Evolutionary conservation across 2,329 filamentous ascomycete genomes (phyloP), one percentile per base, ranked within the genome.

Genomic region (Cytospora paraplurivora): DNA sequence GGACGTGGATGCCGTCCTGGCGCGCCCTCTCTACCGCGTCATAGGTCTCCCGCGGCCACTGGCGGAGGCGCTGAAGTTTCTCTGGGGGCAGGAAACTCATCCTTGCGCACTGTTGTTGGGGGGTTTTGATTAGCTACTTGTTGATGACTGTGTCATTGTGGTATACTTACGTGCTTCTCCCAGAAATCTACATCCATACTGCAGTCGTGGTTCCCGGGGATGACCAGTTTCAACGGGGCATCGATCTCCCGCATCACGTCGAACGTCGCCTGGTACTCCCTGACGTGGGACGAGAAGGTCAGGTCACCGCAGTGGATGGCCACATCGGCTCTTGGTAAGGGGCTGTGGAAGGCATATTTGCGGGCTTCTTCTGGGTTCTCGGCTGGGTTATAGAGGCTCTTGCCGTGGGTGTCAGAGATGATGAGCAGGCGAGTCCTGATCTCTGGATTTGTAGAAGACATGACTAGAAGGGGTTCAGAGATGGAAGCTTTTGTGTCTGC

Each of bases 41-140:
- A 63, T 67, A 58, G 1, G 63, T 76, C 56, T 77, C 76, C 62
- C 78, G 74, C 53, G 79, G 77, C 57, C 78, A 79, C 32, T 51
- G 63, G 47, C 33, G 53, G 35, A 37, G 38, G 34, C 52, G 51
- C 3, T 47, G 33, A 35, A 50, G 44, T 27, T 13, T 32, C 7
- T 37, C 54, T 35, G 50, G n/a, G 19, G 55, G 33, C n/a, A 61
- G 41, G 59, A 19, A 49, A n/a, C 33, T 19, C 33, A 32, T 61
- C 41, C 51, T 13, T 38, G 44, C 17, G 19, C 27, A 61, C 59
- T 61, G n/a, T 15, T 12, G 3, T 17, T 0, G 13, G 34, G 53
- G 15, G 38, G 58, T 5, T 6, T 32, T 8, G 3, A 12, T 17
- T 21, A 10, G n/a, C 8, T 12, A 3, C 21, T 17, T 7, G 19